Percentiles rank a stretch among this genome's conserved stretches.
These are phyloP conservation scores for Boeremia lycopersici DNA, from an alignment of 2,329 filamentous ascomycete species.

Conservation along the genomic window DNA sequence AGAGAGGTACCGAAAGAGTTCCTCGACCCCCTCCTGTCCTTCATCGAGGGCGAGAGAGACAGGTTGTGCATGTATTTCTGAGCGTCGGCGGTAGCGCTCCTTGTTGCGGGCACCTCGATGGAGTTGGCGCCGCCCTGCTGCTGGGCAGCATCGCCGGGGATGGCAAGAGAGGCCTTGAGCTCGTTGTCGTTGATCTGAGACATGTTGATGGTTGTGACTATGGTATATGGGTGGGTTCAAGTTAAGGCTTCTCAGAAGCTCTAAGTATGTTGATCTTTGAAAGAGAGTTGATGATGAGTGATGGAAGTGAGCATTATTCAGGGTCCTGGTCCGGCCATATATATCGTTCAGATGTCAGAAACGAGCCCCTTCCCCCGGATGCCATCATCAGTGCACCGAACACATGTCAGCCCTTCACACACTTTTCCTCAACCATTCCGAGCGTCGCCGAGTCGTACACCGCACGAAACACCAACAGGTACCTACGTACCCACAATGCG, in stretches of 20 bases:
- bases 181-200: constrained; percentile 65
- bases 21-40: constrained; percentile 69
- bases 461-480: constrained; percentile 30
- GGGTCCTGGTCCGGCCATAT: constrained; percentile 34
- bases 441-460: constrained; percentile 29
- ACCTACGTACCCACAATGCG: constrained; percentile 36
- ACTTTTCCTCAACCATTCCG: constrained; percentile 28
- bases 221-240: neutral
- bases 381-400: constrained; percentile 28
- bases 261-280: constrained; percentile 11
- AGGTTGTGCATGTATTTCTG: constrained; percentile 75
- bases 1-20: constrained; percentile 78
- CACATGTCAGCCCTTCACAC: constrained; percentile 22
- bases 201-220: constrained; percentile 51
- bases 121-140: constrained; percentile 50
- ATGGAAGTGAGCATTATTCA: constrained; percentile 18
- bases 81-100: constrained; percentile 71
- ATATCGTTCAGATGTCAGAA: constrained; percentile 26
- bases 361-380: constrained; percentile 21
- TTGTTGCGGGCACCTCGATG: constrained; percentile 72
- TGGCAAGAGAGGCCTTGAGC: constrained; percentile 48
- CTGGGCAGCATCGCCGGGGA: constrained; percentile 34
- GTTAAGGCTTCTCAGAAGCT: constrained; percentile 16
- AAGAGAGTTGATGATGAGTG: constrained; percentile 12
- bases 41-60: constrained; percentile 70